Evolutionary conservation across 2,329 filamentous ascomycete genomes (phyloP).

Genomic region (Hypocreales sp.): DNA sequence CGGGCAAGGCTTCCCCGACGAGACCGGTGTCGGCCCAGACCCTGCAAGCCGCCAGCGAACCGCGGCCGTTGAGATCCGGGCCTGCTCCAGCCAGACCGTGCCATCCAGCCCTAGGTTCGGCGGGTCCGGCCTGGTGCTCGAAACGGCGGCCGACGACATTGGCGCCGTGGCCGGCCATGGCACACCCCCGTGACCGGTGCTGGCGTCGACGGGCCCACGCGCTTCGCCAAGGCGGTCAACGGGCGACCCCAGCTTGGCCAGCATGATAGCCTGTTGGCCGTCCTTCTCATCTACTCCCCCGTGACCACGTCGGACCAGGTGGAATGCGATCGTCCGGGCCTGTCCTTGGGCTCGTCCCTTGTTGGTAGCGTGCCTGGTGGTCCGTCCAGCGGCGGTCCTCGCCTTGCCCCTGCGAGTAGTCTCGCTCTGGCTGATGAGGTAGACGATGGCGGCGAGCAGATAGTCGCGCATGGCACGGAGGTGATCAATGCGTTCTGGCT

Average conservation of each 20-base stretch:
- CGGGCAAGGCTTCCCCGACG: slow-evolving; percentile 3
- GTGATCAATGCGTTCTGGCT: slow-evolving; percentile 39
- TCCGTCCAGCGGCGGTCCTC: too few relatives aligned
- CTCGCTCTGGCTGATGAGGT: slow-evolving; percentile 31
- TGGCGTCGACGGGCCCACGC: too few relatives aligned
- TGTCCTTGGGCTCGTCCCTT: slow-evolving; percentile 21
- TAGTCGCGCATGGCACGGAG: slow-evolving; percentile 45
- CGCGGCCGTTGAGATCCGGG: too few relatives aligned
- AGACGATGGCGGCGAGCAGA: slow-evolving; percentile 44
- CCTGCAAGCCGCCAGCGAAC: too few relatives aligned
- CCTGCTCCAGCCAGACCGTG: too few relatives aligned
- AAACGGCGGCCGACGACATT: not conserved
- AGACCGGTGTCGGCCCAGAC: slow-evolving; percentile 7
- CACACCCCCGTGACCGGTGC: too few relatives aligned
- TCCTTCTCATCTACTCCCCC: slow-evolving; percentile 26
- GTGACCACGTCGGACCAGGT: slow-evolving; percentile 27
- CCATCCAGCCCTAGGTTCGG: not conserved
- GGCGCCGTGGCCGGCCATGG: not conserved
- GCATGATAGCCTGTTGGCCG: slow-evolving; percentile 27
- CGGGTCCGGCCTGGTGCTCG: not conserved
- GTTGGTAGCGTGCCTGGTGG: slow-evolving; percentile 15
- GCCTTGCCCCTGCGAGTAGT: slow-evolving; percentile 17
- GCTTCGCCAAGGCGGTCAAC: too few relatives aligned
- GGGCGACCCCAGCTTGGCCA: slow-evolving; percentile 22
- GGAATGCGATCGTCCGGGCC: slow-evolving; percentile 24